Percentiles rank a stretch among this genome's conserved stretches.
These are phyloP conservation scores for Abrus precatorius DNA, from an alignment of 306 rosid genomes.

Conservation along the genomic window DNA sequence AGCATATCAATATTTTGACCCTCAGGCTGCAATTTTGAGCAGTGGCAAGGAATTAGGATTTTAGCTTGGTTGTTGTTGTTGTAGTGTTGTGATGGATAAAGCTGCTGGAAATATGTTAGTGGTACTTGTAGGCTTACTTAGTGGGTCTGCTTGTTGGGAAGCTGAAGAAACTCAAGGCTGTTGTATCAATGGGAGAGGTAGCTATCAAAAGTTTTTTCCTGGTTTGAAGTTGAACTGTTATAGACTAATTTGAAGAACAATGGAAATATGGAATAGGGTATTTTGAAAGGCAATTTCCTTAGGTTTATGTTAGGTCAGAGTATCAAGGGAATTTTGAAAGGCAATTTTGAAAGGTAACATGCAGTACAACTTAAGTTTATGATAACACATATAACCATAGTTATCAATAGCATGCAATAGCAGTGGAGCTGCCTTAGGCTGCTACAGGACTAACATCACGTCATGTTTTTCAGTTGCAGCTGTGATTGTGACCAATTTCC, in stretches of 20 bases:
- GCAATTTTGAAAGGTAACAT: too few relatives aligned
- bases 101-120: not conserved
- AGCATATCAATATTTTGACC: slow-evolving; percentile 1
- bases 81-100: not conserved
- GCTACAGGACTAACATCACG: too few relatives aligned
- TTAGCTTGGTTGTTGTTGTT: not conserved
- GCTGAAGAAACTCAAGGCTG: slow-evolving; percentile 16
- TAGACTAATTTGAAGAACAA: not conserved
- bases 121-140: not conserved
- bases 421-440: too few relatives aligned
- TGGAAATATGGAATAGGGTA: not conserved
- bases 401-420: too few relatives aligned
- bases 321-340: not conserved
- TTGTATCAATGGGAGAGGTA: not conserved
- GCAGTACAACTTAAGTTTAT: too few relatives aligned
- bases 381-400: too few relatives aligned
- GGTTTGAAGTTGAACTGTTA: slow-evolving; percentile 1
- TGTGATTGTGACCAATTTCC: too few relatives aligned
- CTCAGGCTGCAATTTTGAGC: not conserved
- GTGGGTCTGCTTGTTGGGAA: not conserved
- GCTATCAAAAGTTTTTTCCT: not conserved
- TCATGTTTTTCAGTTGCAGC: too few relatives aligned
- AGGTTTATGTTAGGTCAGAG: too few relatives aligned
- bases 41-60: slow-evolving; percentile 17
- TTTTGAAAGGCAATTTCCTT: too few relatives aligned